Percentiles rank a stretch among this genome's conserved stretches.
phyloP scores from a whole-genome alignment of 305 asterid species.

The Coffea humblotiana region DNA sequence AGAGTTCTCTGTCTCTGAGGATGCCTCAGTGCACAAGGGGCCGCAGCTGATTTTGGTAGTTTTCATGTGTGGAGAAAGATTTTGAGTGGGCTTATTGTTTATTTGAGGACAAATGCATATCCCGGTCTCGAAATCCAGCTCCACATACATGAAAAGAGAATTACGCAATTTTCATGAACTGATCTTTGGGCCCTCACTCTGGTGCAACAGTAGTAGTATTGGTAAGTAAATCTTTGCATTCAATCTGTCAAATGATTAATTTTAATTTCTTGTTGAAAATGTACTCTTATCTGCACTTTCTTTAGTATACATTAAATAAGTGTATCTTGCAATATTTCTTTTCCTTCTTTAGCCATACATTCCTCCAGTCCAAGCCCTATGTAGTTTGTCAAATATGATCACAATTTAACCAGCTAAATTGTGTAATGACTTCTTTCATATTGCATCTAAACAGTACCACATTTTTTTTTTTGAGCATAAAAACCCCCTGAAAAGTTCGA shows the following conservation, averaged over 20 bases:
- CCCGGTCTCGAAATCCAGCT: background rate
- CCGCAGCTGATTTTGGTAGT: too few species aligned
- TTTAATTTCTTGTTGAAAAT: background rate
- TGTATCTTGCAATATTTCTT: background rate
- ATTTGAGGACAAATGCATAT: background rate
- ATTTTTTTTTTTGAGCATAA: background rate
- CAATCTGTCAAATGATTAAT: background rate
- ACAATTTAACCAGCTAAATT: background rate
- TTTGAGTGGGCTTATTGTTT: too few species aligned
- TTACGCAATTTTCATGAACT: background rate
- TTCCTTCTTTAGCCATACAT: background rate
- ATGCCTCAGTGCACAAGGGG: too few species aligned
- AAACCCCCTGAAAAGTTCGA: background rate
- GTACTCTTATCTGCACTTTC: background rate
- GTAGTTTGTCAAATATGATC: background rate
- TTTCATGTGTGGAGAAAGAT: too few species aligned
- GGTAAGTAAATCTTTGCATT: too few species aligned
- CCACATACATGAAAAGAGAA: background rate
- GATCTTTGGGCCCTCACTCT: background rate
- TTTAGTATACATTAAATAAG: too few species aligned
- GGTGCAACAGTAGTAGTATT: too few species aligned
- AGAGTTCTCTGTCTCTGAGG: too few species aligned
- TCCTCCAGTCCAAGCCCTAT: background rate
- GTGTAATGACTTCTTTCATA: background rate
- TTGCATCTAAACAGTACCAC: background rate